These are phyloP conservation scores for Cordyceps tenuipes DNA, from an alignment of 2,329 filamentous ascomycete genomes.

Conservation along the genomic window DNA sequence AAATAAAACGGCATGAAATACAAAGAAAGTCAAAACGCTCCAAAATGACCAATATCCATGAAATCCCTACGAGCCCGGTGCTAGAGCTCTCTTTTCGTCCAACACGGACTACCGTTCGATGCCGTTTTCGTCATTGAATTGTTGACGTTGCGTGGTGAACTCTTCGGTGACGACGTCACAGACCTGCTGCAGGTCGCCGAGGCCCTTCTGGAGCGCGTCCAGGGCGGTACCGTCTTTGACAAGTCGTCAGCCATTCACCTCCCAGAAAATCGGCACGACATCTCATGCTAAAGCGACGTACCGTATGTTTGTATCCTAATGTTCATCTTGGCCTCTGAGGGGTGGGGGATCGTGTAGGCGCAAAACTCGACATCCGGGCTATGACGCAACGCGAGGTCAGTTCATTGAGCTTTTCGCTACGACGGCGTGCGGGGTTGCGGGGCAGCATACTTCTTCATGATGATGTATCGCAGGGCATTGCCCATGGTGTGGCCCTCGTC, in stretches of 20 bases:
- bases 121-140: constrained; percentile 27
- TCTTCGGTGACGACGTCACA: constrained; percentile 93
- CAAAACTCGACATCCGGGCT: constrained; percentile 93
- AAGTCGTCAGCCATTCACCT: neutral
- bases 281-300: constrained; percentile 35
- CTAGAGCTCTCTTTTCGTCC: constrained; percentile 16
- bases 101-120: constrained; percentile 18
- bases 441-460: constrained; percentile 86
- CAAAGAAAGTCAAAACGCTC: neutral
- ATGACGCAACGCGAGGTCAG: neutral
- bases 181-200: constrained; percentile 79
- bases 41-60: neutral
- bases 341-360: constrained; percentile 95
- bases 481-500: constrained; percentile 93
- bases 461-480: constrained; percentile 87
- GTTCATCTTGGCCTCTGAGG: constrained; percentile 94
- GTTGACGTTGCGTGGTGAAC: constrained; percentile 54
- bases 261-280: neutral
- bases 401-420: too few relatives aligned
- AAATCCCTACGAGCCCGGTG: neutral
- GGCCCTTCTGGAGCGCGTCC: constrained; percentile 81
- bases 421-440: constrained; percentile 11
- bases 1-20: neutral
- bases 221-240: constrained; percentile 65
- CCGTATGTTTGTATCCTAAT: constrained; percentile 94